Evolutionary conservation across 2,329 filamentous ascomycete genomes (phyloP).

Genomic region (Penicillium capsulatum): DNA sequence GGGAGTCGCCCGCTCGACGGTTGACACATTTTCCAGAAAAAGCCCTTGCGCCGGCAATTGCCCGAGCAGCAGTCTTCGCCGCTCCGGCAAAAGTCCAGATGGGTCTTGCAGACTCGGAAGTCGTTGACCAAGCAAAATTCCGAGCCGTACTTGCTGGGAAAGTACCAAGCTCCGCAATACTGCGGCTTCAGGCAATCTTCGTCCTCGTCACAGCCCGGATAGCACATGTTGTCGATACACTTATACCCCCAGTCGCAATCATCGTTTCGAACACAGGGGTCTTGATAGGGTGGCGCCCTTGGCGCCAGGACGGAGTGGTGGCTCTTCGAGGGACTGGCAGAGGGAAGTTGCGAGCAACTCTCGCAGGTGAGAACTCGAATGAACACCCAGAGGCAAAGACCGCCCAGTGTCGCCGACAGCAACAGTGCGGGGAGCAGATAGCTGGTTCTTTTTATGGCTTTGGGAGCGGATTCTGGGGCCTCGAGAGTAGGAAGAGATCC

Average conservation of each 20-base stretch:
- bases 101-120: background rate
- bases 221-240: background rate
- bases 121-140: background rate
- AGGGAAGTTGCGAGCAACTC: no score
- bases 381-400: no score
- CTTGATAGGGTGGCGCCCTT: slow-evolving; percentile 1
- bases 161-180: slow-evolving; percentile 1
- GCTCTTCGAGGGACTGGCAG: no score
- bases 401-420: no score
- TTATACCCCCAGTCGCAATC: slow-evolving; percentile 5
- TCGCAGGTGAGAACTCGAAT: no score
- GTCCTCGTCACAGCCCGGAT: slow-evolving; percentile 1
- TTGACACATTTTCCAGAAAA: slow-evolving; percentile 2
- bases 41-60: slow-evolving; percentile 2
- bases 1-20: background rate
- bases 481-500: no score
- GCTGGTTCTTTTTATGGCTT: no score
- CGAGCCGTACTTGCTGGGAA: background rate
- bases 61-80: slow-evolving; percentile 4
- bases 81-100: background rate
- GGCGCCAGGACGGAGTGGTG: no score
- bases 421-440: no score
- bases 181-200: background rate
- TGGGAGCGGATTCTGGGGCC: no score
- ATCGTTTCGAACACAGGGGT: background rate